phyloP scores from a whole-genome alignment of 306 rosid species.

The Comarum palustre region DNA sequence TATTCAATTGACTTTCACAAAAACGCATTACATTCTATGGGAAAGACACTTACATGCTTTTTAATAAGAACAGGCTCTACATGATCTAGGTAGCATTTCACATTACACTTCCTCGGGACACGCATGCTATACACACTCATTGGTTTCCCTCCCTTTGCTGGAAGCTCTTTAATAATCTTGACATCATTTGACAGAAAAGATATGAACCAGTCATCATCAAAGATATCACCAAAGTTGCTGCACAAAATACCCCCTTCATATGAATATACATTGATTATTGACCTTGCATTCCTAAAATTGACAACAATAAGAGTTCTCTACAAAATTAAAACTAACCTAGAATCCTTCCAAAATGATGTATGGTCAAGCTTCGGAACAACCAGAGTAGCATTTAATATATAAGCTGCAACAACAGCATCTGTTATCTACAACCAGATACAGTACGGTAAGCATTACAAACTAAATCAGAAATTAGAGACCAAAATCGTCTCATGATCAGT shows the following conservation, averaged over 20 bases:
- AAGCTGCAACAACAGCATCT: constrained; percentile 93
- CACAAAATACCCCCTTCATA: constrained; percentile 34
- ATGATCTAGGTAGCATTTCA: constrained; percentile 56
- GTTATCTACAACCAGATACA: constrained; percentile 59
- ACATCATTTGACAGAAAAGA: constrained; percentile 68
- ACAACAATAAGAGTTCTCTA: not conserved
- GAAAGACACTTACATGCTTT: constrained; percentile 57
- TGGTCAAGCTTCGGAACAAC: constrained; percentile 89
- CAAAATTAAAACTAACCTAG: constrained; percentile 44
- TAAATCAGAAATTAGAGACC: constrained; percentile 5
- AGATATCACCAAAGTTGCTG: constrained; percentile 80
- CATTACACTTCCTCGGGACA: constrained; percentile 84
- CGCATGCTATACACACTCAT: constrained; percentile 52
- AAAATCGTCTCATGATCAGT: not conserved
- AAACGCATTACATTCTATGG: not conserved
- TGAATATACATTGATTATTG: constrained; percentile 7
- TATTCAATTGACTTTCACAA: not conserved
- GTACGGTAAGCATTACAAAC: constrained; percentile 12
- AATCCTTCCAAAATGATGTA: constrained; percentile 83
- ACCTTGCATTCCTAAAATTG: constrained; percentile 12
- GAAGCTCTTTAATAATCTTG: constrained; percentile 57
- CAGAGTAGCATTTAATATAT: constrained; percentile 81
- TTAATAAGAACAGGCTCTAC: constrained; percentile 63
- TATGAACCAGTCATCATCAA: constrained; percentile 74
- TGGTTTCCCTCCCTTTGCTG: constrained; percentile 40